Percentiles rank a stretch among this genome's conserved stretches.
Evolutionary conservation across 352 stramenopile species (phyloP).

Genomic region (Peronospora belbahrii): DNA sequence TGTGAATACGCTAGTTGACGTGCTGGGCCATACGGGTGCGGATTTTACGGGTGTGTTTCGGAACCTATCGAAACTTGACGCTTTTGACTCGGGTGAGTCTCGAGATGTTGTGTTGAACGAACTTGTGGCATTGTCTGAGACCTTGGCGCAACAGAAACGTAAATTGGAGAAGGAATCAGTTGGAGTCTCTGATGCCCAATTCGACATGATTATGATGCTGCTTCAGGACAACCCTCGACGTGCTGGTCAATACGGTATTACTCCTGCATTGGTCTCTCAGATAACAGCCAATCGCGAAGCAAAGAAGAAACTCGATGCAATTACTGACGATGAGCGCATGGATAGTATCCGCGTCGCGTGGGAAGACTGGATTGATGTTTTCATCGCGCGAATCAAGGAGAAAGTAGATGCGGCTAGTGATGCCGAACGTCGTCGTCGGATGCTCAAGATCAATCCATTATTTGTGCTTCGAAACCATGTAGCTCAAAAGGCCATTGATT

Average conservation of each 20-base stretch:
- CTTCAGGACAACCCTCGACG: constrained; percentile 49
- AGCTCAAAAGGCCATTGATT: constrained; percentile 83
- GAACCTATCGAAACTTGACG: constrained; percentile 35
- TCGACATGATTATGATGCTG: constrained; percentile 56
- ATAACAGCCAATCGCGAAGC: constrained; percentile 46
- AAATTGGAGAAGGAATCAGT: constrained; percentile 27
- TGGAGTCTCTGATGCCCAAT: constrained; percentile 68
- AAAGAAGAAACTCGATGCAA: constrained; percentile 33
- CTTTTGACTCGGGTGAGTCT: constrained; percentile 22
- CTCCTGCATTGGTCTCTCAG: constrained; percentile 39
- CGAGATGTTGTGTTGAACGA: constrained; percentile 26
- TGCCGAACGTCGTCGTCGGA: constrained; percentile 29
- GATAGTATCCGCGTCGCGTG: constrained; percentile 39
- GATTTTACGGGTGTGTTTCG: constrained; percentile 81
- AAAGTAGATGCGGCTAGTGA: constrained; percentile 34
- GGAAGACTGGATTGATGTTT: constrained; percentile 51
- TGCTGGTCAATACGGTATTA: constrained; percentile 72
- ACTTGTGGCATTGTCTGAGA: constrained; percentile 62
- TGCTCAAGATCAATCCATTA: constrained; percentile 68
- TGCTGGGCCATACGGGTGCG: constrained; percentile 49
- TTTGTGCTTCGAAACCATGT: constrained; percentile 87
- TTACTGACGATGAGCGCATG: constrained; percentile 41
- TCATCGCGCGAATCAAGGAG: constrained; percentile 36
- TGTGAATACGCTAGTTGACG: constrained; percentile 46
- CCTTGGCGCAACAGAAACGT: constrained; percentile 54